phyloP scores from a whole-genome alignment of 441 rosid species.

The Bruguiera hainesii region DNA sequence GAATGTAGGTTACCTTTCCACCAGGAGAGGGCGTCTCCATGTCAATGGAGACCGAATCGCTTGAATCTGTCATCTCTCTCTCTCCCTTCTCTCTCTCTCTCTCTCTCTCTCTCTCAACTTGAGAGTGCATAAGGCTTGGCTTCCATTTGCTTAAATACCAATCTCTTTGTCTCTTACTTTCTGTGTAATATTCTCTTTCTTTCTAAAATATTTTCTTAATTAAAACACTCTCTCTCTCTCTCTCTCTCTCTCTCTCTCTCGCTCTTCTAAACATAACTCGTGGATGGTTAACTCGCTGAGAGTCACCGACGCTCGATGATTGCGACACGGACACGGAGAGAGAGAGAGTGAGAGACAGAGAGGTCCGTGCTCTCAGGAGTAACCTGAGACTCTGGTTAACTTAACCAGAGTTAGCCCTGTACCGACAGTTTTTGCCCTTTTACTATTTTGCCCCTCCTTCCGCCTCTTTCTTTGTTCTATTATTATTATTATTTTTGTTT shows the following conservation, averaged over 20 bases:
- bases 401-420: constrained; percentile 46
- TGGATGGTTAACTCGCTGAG: constrained; percentile 36
- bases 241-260: background rate
- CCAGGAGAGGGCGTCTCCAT: constrained; percentile 71
- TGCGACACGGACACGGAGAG: constrained; percentile 6
- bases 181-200: background rate
- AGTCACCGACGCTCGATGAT: constrained; percentile 75
- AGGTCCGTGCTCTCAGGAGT: constrained; percentile 23
- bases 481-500: no score
- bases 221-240: no score
- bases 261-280: constrained; percentile 19
- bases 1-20: constrained; percentile 54
- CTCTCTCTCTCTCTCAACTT: constrained; percentile 16
- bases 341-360: constrained; percentile 26
- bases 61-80: constrained; percentile 65
- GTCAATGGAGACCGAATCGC: constrained; percentile 80
- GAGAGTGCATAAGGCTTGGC: constrained; percentile 18
- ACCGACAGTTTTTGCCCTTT: constrained; percentile 52
- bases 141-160: constrained; percentile 24
- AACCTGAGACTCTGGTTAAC: constrained; percentile 41
- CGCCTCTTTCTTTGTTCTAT: no score
- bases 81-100: constrained; percentile 17
- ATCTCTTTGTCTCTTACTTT: background rate
- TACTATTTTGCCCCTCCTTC: constrained; percentile 23
- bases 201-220: constrained; percentile 1